phyloP scores from a whole-genome alignment of 2,329 filamentous ascomycete genomes.

The Microdochium trichocladiopsis region DNA sequence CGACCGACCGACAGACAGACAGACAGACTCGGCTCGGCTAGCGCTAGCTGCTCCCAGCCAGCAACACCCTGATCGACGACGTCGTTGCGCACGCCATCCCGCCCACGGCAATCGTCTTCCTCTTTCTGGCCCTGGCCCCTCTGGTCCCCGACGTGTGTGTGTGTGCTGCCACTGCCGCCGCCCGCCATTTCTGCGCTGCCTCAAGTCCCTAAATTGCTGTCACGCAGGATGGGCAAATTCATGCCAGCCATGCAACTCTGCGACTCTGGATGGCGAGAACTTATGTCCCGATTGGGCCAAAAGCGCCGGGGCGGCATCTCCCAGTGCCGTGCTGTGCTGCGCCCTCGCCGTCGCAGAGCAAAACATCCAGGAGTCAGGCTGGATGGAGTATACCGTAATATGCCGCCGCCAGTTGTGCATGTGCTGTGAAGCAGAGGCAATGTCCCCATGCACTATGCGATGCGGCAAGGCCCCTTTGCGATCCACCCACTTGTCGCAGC shows the following conservation, averaged over 20 bases:
- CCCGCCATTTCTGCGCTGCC: not conserved
- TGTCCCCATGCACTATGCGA: no score
- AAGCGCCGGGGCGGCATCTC: not conserved
- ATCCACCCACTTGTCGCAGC: not conserved
- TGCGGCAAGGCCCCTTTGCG: not conserved
- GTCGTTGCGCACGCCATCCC: not conserved
- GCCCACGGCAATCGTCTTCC: not conserved
- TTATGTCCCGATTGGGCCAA: not conserved
- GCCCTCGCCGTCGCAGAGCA: no score
- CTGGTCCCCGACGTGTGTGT: no score
- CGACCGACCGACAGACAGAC: not conserved
- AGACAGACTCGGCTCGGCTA: not conserved
- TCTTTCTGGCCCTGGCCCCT: no score
- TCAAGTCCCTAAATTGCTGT: not conserved
- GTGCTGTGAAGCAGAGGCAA: no score
- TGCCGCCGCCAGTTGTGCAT: no score
- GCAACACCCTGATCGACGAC: not conserved
- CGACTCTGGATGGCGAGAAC: not conserved
- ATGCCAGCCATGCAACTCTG: not conserved
- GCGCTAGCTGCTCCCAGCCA: no score
- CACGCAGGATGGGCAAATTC: not conserved
- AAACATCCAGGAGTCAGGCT: no score
- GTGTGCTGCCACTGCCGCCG: no score
- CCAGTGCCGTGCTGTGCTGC: no score
- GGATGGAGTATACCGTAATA: no score